Percentiles rank a stretch among this genome's conserved stretches.
Conservation (phyloP, 2,329 filamentous ascomycete genomes). For the Phyllosticta citribraziliensis region DNA sequence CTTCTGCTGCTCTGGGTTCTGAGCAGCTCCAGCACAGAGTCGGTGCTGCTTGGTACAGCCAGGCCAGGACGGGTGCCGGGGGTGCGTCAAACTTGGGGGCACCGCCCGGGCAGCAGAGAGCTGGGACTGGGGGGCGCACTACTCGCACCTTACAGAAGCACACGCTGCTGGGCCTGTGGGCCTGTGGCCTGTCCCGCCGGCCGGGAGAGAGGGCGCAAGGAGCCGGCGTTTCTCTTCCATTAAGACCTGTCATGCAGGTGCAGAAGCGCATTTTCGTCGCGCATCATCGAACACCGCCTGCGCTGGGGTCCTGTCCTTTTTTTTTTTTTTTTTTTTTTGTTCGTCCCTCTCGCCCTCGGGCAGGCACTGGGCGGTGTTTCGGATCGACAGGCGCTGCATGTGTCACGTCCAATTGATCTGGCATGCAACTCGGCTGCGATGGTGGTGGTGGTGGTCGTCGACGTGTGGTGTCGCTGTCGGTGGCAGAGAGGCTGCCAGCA, state of each 20-base stretch:
- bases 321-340: no score
- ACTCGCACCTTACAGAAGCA: background rate
- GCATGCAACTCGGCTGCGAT: background rate
- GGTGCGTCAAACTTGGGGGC: background rate
- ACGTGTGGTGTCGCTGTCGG: background rate
- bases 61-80: background rate
- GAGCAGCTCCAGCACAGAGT: background rate
- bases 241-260: constrained; percentile 8
- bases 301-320: background rate
- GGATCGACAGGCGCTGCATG: constrained; percentile 6
- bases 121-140: background rate
- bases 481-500: background rate
- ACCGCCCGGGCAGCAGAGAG: background rate
- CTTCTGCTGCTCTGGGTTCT: background rate
- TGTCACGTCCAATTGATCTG: constrained; percentile 6
- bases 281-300: constrained; percentile 8
- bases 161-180: background rate
- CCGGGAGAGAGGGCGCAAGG: constrained; percentile 6
- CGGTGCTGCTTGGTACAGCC: background rate
- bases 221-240: background rate
- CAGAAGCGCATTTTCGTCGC: constrained; percentile 12
- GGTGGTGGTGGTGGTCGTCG: background rate
- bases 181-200: background rate
- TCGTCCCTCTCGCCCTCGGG: background rate
- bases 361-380: constrained; percentile 5